Evolutionary conservation across 1,284 basidiomycete genomes (phyloP), one percentile per base, ranked within the genome.

Genomic region (Coriolopsis trogii): DNA sequence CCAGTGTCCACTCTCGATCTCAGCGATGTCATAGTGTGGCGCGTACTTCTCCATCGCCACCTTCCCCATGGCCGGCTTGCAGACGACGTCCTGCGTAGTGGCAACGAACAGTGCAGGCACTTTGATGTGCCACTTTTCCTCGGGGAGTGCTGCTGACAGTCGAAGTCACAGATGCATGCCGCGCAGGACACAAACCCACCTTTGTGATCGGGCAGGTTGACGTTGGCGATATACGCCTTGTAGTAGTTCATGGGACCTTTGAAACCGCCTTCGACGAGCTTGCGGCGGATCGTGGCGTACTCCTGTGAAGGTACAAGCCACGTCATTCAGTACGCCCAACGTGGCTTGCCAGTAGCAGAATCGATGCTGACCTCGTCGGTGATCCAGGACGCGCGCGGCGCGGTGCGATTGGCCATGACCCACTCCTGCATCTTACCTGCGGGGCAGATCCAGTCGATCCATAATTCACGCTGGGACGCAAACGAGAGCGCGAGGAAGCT

Each of bases 121-220:
- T n/a, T 39, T 44, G 39, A 57, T 36, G 4, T 18, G n/a, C 18
- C 25, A 46, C 4, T 37, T 26, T 23, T 40, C 48, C 16, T 43
- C 37, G 0, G 56, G 43, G 9, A 58, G 40, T 4, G 36, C 56
- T 58, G 30, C 52, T 9, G n/a, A n/a, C n/a, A n/a, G n/a, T n/a
- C n/a, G n/a, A n/a, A n/a, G n/a, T n/a, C n/a, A n/a, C n/a, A n/a
- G n/a, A n/a, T n/a, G n/a, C n/a, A n/a, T n/a, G n/a, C n/a, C n/a
- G n/a, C n/a, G n/a, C n/a, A n/a, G n/a, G n/a, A n/a, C n/a, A n/a
- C n/a, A n/a, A n/a, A 18, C 58, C 25, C 54, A 81, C 84, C 79
- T 63, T 67, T 64, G 67, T 89, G 84, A 64, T 89, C 87, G 15
- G 84, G 76, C 61, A 79, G 76, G 16, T 84, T 74, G 48, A 71